A percentile compares a stretch with the other conserved stretches of the same genome.
These are phyloP conservation scores for Aspergillus sp. DNA, from an alignment of 2,329 filamentous ascomycete genomes.

Conservation along the genomic window DNA sequence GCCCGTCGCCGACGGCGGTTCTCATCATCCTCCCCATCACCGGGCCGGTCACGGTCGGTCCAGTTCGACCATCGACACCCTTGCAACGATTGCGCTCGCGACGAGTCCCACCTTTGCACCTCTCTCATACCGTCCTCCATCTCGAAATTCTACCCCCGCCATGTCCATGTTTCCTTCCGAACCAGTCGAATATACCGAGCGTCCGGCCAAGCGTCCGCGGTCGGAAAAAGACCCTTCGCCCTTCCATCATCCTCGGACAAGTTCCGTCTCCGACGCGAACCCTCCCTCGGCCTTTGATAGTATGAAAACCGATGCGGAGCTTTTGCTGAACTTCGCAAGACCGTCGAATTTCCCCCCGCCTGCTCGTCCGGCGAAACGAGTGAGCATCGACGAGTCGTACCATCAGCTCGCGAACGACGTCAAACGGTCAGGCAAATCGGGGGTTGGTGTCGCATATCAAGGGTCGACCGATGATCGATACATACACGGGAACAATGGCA, in stretches of 20 bases:
- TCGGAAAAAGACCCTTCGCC: constrained; percentile 56
- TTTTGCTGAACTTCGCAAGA: constrained; percentile 46
- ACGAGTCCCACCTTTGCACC: constrained; percentile 46
- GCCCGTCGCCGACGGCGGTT: constrained; percentile 18
- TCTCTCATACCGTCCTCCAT: constrained; percentile 31
- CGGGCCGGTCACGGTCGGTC: constrained; percentile 43
- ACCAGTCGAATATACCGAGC: constrained; percentile 36
- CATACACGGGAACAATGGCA: constrained; percentile 15
- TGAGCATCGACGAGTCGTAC: constrained; percentile 33
- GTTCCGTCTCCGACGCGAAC: constrained; percentile 27
- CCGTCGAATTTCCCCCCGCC: constrained; percentile 34
- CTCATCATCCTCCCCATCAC: constrained; percentile 16
- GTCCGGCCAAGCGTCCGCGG: constrained; percentile 59
- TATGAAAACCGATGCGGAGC: constrained; percentile 49
- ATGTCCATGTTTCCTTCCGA: constrained; percentile 31
- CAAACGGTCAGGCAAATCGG: constrained; percentile 22
- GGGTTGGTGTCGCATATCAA: constrained; percentile 16
- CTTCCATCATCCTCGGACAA: constrained; percentile 28
- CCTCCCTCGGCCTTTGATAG: constrained; percentile 35
- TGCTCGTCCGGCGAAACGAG: constrained; percentile 24
- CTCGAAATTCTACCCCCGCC: constrained; percentile 22
- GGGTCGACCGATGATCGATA: constrained; percentile 18
- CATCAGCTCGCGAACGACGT: constrained; percentile 21
- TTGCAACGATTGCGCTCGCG: constrained; percentile 52
- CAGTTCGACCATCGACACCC: constrained; percentile 48